A percentile compares a stretch with the other conserved stretches of the same genome.
These are phyloP conservation scores for Phylloboletellus chloephorus DNA, from an alignment of 1,284 basidiomycete species.

Conservation along the genomic window DNA sequence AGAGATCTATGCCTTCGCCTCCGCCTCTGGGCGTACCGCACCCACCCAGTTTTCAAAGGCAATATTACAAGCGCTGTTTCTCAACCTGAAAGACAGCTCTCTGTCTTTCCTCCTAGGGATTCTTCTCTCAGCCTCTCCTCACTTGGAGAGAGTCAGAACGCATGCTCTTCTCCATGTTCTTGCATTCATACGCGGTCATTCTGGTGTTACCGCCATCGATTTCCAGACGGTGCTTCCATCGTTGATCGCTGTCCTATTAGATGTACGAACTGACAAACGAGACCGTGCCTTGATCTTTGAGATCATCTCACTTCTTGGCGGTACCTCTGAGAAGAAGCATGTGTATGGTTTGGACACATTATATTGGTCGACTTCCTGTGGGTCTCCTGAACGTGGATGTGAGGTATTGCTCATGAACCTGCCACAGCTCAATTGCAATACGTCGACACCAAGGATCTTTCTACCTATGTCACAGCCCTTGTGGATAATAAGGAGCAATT, in stretches of 20 bases:
- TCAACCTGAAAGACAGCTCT: constrained; percentile 62
- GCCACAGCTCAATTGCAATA: constrained; percentile 66
- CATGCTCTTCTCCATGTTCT: constrained; percentile 57
- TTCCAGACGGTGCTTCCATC: constrained; percentile 86
- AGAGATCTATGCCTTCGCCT: constrained; percentile 59
- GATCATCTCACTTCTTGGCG: constrained; percentile 50
- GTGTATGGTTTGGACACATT: constrained; percentile 82
- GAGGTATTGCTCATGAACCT: constrained; percentile 9
- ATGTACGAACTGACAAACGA: constrained; percentile 51
- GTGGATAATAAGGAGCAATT: constrained; percentile 57
- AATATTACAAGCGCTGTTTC: constrained; percentile 64
- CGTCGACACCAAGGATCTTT: constrained; percentile 68
- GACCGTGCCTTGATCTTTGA: constrained; percentile 63
- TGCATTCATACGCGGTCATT: constrained; percentile 76
- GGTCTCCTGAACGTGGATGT: constrained; percentile 24
- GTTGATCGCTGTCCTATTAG: constrained; percentile 63
- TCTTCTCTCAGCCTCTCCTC: constrained; percentile 42
- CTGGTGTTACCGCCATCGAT: constrained; percentile 56
- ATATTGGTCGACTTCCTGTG: constrained; percentile 69
- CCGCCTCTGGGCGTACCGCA: constrained; percentile 38
- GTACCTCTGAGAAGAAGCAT: constrained; percentile 40
- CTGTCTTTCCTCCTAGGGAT: constrained; percentile 78
- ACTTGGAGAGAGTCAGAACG: constrained; percentile 36
- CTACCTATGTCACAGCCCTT: constrained; percentile 60
- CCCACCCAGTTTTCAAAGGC: constrained; percentile 45